phyloP scores from a whole-genome alignment of 2,329 filamentous ascomycete genomes.

The Colletotrichum eleusines region DNA sequence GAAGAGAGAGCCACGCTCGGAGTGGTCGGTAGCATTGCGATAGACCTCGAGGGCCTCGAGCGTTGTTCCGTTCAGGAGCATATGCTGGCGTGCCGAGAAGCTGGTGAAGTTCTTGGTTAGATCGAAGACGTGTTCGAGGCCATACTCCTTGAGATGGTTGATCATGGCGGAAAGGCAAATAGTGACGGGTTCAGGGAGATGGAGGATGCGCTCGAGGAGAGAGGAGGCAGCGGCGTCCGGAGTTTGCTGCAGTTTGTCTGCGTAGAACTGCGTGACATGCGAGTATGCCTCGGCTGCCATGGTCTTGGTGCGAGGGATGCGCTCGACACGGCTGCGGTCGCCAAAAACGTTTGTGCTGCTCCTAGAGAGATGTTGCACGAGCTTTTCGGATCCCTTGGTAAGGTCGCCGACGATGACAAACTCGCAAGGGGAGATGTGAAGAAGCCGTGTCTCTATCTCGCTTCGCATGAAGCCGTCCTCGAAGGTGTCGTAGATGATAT shows the following conservation, averaged over 20 bases:
- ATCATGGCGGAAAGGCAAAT: slow-evolving; percentile 98
- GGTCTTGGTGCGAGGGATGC: slow-evolving; percentile 80
- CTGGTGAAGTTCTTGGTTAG: slow-evolving; percentile 97
- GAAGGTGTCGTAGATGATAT: slow-evolving; percentile 95
- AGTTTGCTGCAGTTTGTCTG: slow-evolving; percentile 79
- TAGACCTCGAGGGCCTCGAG: slow-evolving; percentile 95
- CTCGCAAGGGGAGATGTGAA: slow-evolving; percentile 96
- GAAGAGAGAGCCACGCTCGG: slow-evolving; percentile 88
- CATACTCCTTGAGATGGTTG: slow-evolving; percentile 89
- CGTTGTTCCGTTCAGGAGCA: slow-evolving; percentile 96
- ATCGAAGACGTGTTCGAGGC: slow-evolving; percentile 94
- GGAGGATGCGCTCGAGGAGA: slow-evolving; percentile 87
- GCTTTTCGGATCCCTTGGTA: slow-evolving; percentile 91
- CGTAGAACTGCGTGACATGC: slow-evolving; percentile 94
- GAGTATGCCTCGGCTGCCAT: slow-evolving; percentile 87
- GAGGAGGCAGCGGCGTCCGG: slow-evolving; percentile 59
- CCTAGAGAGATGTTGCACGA: slow-evolving; percentile 89
- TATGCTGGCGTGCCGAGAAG: slow-evolving; percentile 93
- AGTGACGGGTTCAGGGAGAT: slow-evolving; percentile 85
- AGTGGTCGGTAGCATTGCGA: slow-evolving; percentile 90
- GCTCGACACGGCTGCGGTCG: slow-evolving; percentile 88
- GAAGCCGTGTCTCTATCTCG: slow-evolving; percentile 92
- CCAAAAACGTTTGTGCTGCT: slow-evolving; percentile 93
- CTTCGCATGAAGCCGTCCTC: slow-evolving; percentile 98
- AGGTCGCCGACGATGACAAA: slow-evolving; percentile 93